Conservation (phyloP, 192 early-diverging fungal genomes). For the Ramicandelaber brevisporus region DNA sequence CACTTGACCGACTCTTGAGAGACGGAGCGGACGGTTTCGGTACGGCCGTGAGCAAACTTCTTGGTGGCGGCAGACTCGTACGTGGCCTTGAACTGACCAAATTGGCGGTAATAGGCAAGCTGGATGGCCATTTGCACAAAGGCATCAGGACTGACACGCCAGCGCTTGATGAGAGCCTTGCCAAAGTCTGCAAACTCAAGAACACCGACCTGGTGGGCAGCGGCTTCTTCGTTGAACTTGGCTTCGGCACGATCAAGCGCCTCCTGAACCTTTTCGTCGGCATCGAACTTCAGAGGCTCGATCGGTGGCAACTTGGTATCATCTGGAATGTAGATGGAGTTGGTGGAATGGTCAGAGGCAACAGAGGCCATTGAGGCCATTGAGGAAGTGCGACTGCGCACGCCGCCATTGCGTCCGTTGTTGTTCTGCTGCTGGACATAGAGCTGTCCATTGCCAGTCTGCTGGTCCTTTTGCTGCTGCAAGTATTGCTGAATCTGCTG, state of each 20-base stretch:
- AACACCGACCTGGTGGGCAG: conserved; percentile 32
- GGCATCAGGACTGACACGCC: conserved; percentile 32
- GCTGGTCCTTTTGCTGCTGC: too few relatives aligned
- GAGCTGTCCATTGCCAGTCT: too few relatives aligned
- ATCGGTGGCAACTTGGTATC: conserved; percentile 10
- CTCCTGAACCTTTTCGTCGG: conserved; percentile 14
- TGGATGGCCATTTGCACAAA: conserved; percentile 55
- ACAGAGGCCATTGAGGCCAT: too few relatives aligned
- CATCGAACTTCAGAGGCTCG: conserved; percentile 21
- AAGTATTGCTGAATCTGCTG: too few relatives aligned
- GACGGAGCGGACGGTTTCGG: conserved; percentile 50
- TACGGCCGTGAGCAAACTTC: conserved; percentile 36
- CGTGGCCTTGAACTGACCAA: conserved; percentile 27
- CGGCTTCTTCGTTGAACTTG: conserved; percentile 37
- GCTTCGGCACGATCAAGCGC: conserved; percentile 26
- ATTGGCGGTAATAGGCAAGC: conserved; percentile 39
- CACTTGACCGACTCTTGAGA: conserved; percentile 27
- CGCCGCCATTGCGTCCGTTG: too few relatives aligned
- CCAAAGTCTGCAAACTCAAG: conserved; percentile 51
- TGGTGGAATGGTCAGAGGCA: conserved; percentile 8
- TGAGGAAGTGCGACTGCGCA: too few relatives aligned
- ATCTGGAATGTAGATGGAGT: conserved; percentile 6
- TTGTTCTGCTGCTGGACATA: too few relatives aligned
- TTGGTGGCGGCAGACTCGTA: conserved; percentile 51
- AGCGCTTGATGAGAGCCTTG: conserved; percentile 33